Conservation (phyloP, 2,329 filamentous ascomycete species). For the Dothideomycetidae sp. region DNA sequence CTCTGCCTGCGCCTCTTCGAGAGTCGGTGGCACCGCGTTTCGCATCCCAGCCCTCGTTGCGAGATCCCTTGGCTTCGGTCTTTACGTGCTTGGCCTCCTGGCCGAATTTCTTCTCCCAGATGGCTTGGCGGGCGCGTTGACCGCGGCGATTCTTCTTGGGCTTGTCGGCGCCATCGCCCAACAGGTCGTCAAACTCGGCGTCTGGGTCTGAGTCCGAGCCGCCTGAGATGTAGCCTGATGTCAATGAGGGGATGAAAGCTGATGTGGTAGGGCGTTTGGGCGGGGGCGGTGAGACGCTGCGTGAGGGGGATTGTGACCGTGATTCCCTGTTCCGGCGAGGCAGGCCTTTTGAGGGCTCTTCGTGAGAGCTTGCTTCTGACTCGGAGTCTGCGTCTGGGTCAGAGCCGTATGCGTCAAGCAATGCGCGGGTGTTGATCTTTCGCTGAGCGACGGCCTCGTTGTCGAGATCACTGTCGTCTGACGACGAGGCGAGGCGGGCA, state of each 20-base stretch:
- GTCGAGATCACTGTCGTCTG: conserved; percentile 21
- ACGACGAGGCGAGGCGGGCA: conserved; percentile 27
- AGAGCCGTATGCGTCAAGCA: conserved; percentile 2
- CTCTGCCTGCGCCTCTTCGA: conserved; percentile 2
- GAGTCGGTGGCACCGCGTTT: conserved; percentile 36
- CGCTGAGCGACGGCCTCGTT: conserved; percentile 17
- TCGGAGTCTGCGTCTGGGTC: conserved; percentile 15
- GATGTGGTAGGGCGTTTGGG: conserved; percentile 28
- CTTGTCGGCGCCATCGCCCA: conserved; percentile 30
- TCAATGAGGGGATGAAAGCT: conserved; percentile 59
- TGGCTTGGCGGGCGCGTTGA: conserved; percentile 61
- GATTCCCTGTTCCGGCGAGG: conserved; percentile 4
- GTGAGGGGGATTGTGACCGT: conserved; percentile 13
- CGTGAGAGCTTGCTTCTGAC: conserved; percentile 14
- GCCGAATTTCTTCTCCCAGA: conserved; percentile 71
- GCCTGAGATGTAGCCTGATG: conserved; percentile 65
- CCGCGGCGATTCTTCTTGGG: conserved; percentile 60
- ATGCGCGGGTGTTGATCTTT: conserved; percentile 16
- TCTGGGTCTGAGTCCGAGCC: conserved; percentile 62
- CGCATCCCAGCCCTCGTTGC: conserved; percentile 42
- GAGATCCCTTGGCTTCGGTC: not conserved
- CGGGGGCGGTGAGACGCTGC: conserved; percentile 19
- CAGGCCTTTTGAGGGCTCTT: conserved; percentile 14
- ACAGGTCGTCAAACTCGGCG: conserved; percentile 41
- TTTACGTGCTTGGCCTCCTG: conserved; percentile 39